Evolutionary conservation across 192 early-diverging fungal genomes (phyloP), one percentile per base, ranked within the genome.

Genomic region (Chytriomyces hyalinus): DNA sequence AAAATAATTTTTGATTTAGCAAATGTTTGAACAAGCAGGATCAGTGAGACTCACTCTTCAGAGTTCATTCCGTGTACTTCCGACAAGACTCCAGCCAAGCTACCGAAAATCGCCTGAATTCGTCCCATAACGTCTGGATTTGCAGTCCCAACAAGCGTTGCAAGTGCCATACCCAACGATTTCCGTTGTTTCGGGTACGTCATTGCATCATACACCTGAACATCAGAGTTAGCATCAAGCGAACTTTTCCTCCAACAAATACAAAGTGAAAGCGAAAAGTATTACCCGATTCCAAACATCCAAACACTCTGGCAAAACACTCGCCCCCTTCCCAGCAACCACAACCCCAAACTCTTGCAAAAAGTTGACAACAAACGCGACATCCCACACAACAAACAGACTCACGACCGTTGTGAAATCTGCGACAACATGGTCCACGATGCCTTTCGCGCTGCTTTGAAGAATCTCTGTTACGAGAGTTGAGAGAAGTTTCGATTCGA

Each of bases 241-340:
- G 24, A 9, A 45, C 22, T 36, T 20, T 48, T 48, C 73, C 57
- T 11, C 6, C 36, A 5, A 46, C 36, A 26, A 36, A 44, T 60
- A 46, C n/a, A 64, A 49, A 51, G 49, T 47, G 53, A 8, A 43
- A 26, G 24, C 24, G 24, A 26, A 26, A 26, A 26, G 24, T 26
- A 26, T n/a, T 53, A 62, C 65, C 24, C 44, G 47, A 36, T 50
- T 65, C 70, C 46, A 76, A 13, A 20, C 9, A 51, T 36, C 76
- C 82, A 92, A 89, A 87, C 91, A 92, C 24, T 94, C 92, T 65
- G 90, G 83, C 90, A 90, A 92, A 7, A 80, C 65, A 45, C 88
- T 87, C 15, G 90, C 15, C n/a, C 90, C 68, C 47, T 78, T 73
- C n/a, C 80, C 80, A 17, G 91, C 73, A 48, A 92, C 84, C 57